A percentile compares a stretch with the other conserved stretches of the same genome.
Conservation (phyloP, 805 yeast genomes). For the Isabelozyma rhagii region DNA sequence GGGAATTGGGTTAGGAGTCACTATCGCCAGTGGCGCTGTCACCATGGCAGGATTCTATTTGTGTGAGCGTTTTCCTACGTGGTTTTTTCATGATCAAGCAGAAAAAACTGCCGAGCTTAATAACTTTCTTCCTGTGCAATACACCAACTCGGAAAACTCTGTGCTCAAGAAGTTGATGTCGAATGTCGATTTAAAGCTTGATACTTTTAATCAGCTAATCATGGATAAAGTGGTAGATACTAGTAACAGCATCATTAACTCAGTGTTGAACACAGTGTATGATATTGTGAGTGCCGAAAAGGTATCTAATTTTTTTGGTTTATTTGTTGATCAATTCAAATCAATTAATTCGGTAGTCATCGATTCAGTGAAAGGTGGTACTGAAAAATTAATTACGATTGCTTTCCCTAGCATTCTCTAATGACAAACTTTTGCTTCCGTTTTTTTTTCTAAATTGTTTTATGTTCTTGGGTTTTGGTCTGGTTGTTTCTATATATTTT, state of each 20-base stretch:
- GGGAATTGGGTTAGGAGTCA: constrained; percentile 36
- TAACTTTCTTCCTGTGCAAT: neutral
- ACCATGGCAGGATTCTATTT: constrained; percentile 9
- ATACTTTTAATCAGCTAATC: neutral
- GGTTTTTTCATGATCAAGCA: neutral
- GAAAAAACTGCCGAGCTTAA: neutral
- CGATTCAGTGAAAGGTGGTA: constrained; percentile 21
- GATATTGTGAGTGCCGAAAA: neutral
- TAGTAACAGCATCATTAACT: neutral
- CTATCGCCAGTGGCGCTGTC: constrained; percentile 22
- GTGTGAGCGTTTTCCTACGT: neutral
- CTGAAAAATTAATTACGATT: constrained; percentile 15
- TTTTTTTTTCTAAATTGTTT: neutral
- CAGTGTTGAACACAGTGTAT: neutral
- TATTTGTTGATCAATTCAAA: constrained; percentile 1
- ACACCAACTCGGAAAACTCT: neutral
- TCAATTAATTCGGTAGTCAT: constrained; percentile 7
- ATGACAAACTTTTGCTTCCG: neutral
- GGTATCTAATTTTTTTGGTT: neutral
- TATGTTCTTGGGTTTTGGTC: neutral
- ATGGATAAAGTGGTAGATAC: constrained; percentile 1
- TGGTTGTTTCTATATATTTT: neutral
- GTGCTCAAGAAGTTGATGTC: neutral
- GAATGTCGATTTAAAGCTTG: neutral
- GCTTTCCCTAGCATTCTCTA: neutral